A percentile compares a stretch with the other conserved stretches of the same genome.
These are phyloP conservation scores for Musa itinerans DNA, from an alignment of 176 grass and related monocot genomes.

Conservation along the genomic window DNA sequence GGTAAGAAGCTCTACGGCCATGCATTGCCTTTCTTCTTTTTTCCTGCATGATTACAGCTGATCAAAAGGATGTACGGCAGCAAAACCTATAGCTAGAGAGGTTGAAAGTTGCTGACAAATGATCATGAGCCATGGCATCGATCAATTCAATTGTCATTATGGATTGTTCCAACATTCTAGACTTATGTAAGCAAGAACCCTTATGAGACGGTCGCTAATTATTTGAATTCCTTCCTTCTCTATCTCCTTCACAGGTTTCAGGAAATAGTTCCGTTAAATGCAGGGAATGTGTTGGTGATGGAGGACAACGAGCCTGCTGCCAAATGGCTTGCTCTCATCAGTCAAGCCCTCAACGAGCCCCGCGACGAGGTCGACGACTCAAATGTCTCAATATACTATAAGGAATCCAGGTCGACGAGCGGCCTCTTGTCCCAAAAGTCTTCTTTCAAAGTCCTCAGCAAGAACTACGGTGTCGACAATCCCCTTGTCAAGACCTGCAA, in stretches of 20 bases:
- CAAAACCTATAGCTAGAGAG: neutral
- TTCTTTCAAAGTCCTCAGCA: slow-evolving; percentile 49
- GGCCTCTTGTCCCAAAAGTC: slow-evolving; percentile 40
- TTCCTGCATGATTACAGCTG: neutral
- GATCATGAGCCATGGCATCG: too few relatives aligned
- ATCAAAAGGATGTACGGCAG: neutral
- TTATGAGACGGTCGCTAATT: neutral
- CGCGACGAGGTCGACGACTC: slow-evolving; percentile 34
- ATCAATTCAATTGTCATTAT: neutral
- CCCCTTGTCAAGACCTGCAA: slow-evolving; percentile 75
- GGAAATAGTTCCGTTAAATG: slow-evolving; percentile 86
- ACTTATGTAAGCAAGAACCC: neutral
- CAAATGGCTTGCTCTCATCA: slow-evolving; percentile 67
- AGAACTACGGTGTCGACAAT: slow-evolving; percentile 58
- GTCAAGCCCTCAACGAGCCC: slow-evolving; percentile 63
- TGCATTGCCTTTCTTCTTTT: neutral
- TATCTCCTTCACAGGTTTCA: slow-evolving; percentile 52
- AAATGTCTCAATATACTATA: slow-evolving; percentile 2
- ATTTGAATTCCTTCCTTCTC: neutral
- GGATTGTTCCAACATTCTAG: neutral
- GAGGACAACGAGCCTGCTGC: slow-evolving; percentile 86
- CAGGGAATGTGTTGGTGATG: slow-evolving; percentile 68
- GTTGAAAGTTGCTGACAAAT: too few relatives aligned
- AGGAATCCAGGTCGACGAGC: slow-evolving; percentile 22
- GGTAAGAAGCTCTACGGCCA: slow-evolving; percentile 24